A percentile compares a stretch with the other conserved stretches of the same genome.
Evolutionary conservation across 768 basidiomycete genomes (phyloP).

Genomic region (Tephrocybe sp.): DNA sequence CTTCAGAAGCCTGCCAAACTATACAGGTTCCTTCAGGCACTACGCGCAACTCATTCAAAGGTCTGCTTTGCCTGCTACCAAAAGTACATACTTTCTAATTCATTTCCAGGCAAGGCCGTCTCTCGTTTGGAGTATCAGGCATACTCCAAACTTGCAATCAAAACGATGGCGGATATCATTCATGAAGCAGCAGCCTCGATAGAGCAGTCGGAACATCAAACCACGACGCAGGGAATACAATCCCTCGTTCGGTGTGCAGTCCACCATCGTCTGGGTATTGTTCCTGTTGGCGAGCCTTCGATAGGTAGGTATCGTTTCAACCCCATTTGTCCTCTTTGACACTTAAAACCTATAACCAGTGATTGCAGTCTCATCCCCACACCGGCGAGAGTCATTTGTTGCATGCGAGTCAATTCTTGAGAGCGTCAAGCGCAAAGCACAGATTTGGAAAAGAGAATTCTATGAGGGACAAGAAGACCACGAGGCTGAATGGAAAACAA

Average conservation of each 20-base stretch:
- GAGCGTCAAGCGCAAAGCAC: conserved; percentile 77
- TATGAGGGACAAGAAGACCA: conserved; percentile 70
- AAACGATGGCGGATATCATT: conserved; percentile 68
- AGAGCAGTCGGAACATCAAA: conserved; percentile 44
- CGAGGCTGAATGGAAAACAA: conserved; percentile 71
- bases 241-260: conserved; percentile 60
- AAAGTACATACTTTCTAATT: not conserved
- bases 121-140: conserved; percentile 81
- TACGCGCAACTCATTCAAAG: conserved; percentile 84
- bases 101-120: conserved; percentile 73
- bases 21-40: conserved; percentile 43
- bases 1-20: not conserved
- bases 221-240: conserved; percentile 19
- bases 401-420: conserved; percentile 86
- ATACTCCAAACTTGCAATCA: conserved; percentile 78
- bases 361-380: conserved; percentile 82
- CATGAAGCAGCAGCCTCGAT: conserved; percentile 40
- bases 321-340: not conserved
- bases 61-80: conserved; percentile 23
- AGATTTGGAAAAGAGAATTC: conserved; percentile 92
- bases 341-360: conserved; percentile 35
- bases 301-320: conserved; percentile 42
- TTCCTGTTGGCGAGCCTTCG: conserved; percentile 78
- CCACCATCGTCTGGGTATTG: conserved; percentile 76
- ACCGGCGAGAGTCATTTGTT: conserved; percentile 78